Percentiles rank a stretch among this genome's conserved stretches.
phyloP scores from a whole-genome alignment of 1,284 basidiomycete genomes.

The Microbotryum intermedium region DNA sequence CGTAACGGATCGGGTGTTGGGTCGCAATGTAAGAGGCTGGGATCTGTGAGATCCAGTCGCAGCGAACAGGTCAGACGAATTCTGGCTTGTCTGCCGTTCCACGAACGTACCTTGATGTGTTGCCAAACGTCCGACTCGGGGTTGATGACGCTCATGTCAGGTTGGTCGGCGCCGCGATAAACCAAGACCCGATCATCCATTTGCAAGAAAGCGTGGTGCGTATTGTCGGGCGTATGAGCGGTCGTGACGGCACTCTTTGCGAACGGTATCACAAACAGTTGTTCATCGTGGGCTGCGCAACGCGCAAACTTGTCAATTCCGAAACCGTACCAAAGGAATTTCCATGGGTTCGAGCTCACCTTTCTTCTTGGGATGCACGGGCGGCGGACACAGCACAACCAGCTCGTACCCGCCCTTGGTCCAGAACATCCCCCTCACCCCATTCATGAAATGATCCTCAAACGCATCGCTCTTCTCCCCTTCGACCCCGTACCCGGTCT shows the following conservation, averaged over 20 bases:
- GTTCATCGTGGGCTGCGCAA: conserved; percentile 40
- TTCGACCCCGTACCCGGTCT: conserved; percentile 48
- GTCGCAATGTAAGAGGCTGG: conserved; percentile 77
- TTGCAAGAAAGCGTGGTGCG: conserved; percentile 87
- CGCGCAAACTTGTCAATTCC: neutral
- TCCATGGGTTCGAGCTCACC: conserved; percentile 5
- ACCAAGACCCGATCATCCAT: conserved; percentile 89
- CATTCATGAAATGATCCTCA: conserved; percentile 78
- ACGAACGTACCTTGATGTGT: conserved; percentile 62
- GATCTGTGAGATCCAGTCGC: conserved; percentile 47
- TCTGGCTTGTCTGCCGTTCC: neutral
- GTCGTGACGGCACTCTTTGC: conserved; percentile 88
- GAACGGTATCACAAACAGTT: conserved; percentile 80
- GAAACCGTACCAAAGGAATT: neutral
- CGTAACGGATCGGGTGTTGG: conserved; percentile 94
- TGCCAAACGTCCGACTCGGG: conserved; percentile 99
- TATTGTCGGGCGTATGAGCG: conserved; percentile 88
- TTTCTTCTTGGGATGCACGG: conserved; percentile 28
- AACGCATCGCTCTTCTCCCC: conserved; percentile 35
- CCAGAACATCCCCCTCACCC: conserved; percentile 66
- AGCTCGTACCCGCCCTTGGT: conserved; percentile 80
- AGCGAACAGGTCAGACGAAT: neutral
- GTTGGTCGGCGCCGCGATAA: conserved; percentile 95
- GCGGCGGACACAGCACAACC: conserved; percentile 48
- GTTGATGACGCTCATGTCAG: conserved; percentile 95